Evolutionary conservation across 2,329 filamentous ascomycete genomes (phyloP).

Genomic region (Xylariomycetidae sp.): DNA sequence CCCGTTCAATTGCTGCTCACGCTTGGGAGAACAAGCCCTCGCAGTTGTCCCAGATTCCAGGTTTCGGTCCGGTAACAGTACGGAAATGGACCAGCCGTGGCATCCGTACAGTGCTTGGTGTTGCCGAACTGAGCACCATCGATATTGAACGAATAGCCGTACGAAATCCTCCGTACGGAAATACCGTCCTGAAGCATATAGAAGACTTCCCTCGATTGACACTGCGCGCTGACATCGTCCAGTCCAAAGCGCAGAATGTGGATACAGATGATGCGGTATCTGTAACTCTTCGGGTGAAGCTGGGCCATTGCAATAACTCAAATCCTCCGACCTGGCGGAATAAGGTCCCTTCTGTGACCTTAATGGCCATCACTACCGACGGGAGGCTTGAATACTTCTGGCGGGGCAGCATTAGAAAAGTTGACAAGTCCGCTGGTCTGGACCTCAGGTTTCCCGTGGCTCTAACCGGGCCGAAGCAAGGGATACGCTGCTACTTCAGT

Average conservation of each 20-base stretch:
- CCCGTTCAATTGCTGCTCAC: conserved; percentile 67
- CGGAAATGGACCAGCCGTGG: conserved; percentile 67
- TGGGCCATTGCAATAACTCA: conserved; percentile 67
- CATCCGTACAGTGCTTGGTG: conserved; percentile 63
- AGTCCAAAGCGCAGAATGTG: conserved; percentile 26
- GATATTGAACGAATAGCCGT: conserved; percentile 72
- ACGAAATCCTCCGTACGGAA: conserved; percentile 78
- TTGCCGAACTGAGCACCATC: conserved; percentile 60
- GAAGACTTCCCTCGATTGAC: conserved; percentile 61
- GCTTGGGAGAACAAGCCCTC: conserved; percentile 77
- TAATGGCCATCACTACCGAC: conserved; percentile 66
- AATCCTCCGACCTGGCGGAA: conserved; percentile 55
- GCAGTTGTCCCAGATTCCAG: conserved; percentile 77
- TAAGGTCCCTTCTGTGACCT: conserved; percentile 62
- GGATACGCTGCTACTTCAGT: conserved; percentile 63
- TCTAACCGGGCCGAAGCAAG: conserved; percentile 46
- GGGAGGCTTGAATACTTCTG: conserved; percentile 66
- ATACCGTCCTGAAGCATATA: conserved; percentile 58
- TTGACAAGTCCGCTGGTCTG: conserved; percentile 52
- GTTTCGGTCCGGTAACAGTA: conserved; percentile 69
- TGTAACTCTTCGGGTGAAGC: conserved; percentile 57
- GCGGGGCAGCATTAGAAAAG: conserved; percentile 54
- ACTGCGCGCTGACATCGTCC: conserved; percentile 32
- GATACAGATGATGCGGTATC: conserved; percentile 39
- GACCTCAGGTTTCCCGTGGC: conserved; percentile 54